Base-by-base conservation (phyloP, 345 rosid species). In the Triadica sebifera region DNA sequence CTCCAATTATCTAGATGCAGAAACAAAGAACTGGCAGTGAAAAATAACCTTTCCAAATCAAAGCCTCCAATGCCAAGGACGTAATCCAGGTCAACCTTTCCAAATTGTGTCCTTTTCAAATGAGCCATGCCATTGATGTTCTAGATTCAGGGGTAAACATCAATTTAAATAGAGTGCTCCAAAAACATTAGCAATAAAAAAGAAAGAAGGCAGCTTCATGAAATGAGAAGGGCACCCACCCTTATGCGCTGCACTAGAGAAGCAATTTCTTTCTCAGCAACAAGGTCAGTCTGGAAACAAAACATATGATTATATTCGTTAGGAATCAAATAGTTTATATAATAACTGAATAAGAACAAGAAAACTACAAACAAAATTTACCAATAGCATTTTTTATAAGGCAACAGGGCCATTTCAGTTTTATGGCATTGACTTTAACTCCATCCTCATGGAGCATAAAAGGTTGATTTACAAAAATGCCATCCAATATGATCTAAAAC, bases 1-100 rank as follows among this genome's bases (percentile, higher is more conserved):
- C 17, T 2, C 13, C 5, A 38, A 62, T 47, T 67, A 46, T 10
- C 24, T 70, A 68, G 75, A 75, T 64, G 50, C 47, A 72, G 52
- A 25, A 69, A 75, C 46, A 45, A 67, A 72, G 59, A 20, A 76
- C 52, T 20, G 69, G 5, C 11, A 39, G 22, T 67, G 70, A 81
- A 81, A 45, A 68, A 66, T 71, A 74, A 94, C 97, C 98, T 89
- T 82, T 91, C 98, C 75, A 94, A 81, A 86, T 94, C 97, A 86
- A 92, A 92, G 82, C 98, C 98, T 67, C 98, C 95, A 83, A 94
- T 89, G 60, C 98, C 97, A 85, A 94, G 97, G 84, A 92, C 98
- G 84, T 91, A 92, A 73, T 91, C 98, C 87, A 92, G 83, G 89
- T 94, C 92, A 81, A 92, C 96, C 47, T 43, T 43, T 43, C 47